Evolutionary conservation across 139 green algal species (phyloP), one percentile per base, ranked within the genome.

Genomic region (Trebouxia sp.): DNA sequence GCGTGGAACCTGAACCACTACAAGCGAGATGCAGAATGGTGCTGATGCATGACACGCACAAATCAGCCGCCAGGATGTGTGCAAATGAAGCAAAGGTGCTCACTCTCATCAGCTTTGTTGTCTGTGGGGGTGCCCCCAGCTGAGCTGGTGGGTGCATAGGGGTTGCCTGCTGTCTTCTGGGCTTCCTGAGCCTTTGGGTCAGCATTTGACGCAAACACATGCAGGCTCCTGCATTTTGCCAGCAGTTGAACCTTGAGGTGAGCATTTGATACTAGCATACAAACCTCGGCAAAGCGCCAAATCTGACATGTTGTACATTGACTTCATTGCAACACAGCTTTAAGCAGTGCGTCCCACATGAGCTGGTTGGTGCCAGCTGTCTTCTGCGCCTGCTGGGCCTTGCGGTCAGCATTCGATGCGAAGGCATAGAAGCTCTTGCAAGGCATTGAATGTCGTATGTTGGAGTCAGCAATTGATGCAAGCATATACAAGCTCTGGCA

Each of bases 131-230:
- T 72, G 62, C 62, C 62, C 20, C 62, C 62, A 45, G 62, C 35
- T 30, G 62, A 43, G 32, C 37, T 15, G 15, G 35, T 72, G 32
- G 62, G 62, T 28, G 62, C 62, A 45, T 72, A 72, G 3, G 62
- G 62, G 62, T 72, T 72, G 62, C 62, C 62, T n/a, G 62, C 35
- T 22, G 32, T 72, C 62, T 72, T 72, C 62, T 72, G 62, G 4
- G 62, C 62, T n/a, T 72, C 32, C 62, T 72, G 20, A 28, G 62
- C 62, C 35, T 43, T 43, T 32, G 32, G 9, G 14, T 72, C 35
- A 42, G 32, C 62, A 43, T 14, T 10, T 7, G 11, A 14, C n/a
- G 62, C 32, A 30, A 35, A 72, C 12, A 35, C 15, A 12, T 45
- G 43, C 14, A 72, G 43, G 1, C 62, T 35, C 62, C 62, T 72